Percentiles rank a stretch among this genome's conserved stretches.
phyloP scores from a whole-genome alignment of 371 early-diverging fungal genomes.

The Mucor plumbeus region DNA sequence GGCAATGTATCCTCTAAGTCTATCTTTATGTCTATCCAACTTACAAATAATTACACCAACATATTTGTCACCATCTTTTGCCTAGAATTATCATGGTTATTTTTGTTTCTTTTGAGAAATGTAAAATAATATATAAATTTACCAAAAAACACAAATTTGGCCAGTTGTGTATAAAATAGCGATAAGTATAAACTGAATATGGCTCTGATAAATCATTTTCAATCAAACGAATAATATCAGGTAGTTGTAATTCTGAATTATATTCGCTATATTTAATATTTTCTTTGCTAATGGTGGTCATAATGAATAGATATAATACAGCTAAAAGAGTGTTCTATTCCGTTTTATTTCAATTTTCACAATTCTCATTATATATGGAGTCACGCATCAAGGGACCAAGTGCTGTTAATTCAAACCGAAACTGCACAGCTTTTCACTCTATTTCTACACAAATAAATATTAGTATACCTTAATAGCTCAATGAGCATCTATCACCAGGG shows the following conservation, averaged over 20 bases:
- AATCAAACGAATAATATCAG: conserved; percentile 78
- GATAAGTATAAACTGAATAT: conserved; percentile 95
- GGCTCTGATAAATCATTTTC: conserved; percentile 94
- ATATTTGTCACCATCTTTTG: conserved; percentile 64
- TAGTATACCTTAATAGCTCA: no score
- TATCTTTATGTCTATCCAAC: conserved; percentile 77
- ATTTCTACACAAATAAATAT: no score
- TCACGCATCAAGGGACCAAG: no score
- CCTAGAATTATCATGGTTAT: conserved; percentile 36
- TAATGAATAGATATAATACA: neutral
- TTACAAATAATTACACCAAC: conserved; percentile 92
- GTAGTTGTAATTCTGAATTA: conserved; percentile 71
- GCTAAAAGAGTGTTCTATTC: no score
- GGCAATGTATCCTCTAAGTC: conserved; percentile 91
- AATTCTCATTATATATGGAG: no score
- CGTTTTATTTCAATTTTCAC: no score
- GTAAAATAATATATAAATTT: neutral
- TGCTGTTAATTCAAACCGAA: no score
- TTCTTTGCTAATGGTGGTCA: neutral
- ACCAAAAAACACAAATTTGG: conserved; percentile 85
- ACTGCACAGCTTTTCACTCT: no score
- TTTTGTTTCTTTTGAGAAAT: neutral
- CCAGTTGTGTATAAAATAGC: conserved; percentile 95
- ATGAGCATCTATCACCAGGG: no score
- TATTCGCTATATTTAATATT: conserved; percentile 57